Evolutionary conservation across 225 moss, liverwort and hornwort species (phyloP), one percentile per base, ranked within the genome.

Genomic region (Straminergon stramineum): DNA sequence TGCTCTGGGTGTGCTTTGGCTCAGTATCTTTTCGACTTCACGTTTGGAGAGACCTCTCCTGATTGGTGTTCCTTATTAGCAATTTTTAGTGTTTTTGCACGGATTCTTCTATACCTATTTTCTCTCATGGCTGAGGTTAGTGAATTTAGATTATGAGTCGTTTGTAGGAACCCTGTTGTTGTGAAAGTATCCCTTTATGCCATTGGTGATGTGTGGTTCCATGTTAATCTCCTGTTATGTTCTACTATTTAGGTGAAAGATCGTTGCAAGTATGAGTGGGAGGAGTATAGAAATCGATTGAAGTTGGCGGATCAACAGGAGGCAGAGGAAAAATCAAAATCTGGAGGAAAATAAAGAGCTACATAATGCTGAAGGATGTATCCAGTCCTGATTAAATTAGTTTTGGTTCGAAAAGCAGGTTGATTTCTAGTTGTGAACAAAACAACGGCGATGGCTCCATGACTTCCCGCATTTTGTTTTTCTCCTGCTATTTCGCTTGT

Each of bases 221-320:
- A 41, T 86, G 74, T 87, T 48, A 43, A 60, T 86, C 79, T 76
- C 60, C 83, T 86, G 74, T 77, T 51, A 15, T 68, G 28, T 37
- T 48, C 45, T 81, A 28, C 24, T 83, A 19, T 90, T 43, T 27
- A 80, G 94, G 93, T 93, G 85, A 85, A 88, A 92, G 93, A 92
- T 57, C 93, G 94, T 80, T 95, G 94, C 92, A 75, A 88, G 79
- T 92, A 89, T 58, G 94, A 95, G 89, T 95, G 94, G 94, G 8
- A 69, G 32, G 90, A 92, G 87, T 95, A 92, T 48, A 34, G 61
- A 66, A 88, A 92, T 62, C 91, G 94, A 19, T 86, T 93, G 89
- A 83, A 95, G 70, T 71, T 90, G 89, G 94, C 94, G 43, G 94
- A 95, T 87, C 60, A 90, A 70, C 83, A 93, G 91, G 93, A 93